These are phyloP conservation scores for Nymphaea colorata DNA, from an alignment of 164 flowering plant species.

Conservation along the genomic window DNA sequence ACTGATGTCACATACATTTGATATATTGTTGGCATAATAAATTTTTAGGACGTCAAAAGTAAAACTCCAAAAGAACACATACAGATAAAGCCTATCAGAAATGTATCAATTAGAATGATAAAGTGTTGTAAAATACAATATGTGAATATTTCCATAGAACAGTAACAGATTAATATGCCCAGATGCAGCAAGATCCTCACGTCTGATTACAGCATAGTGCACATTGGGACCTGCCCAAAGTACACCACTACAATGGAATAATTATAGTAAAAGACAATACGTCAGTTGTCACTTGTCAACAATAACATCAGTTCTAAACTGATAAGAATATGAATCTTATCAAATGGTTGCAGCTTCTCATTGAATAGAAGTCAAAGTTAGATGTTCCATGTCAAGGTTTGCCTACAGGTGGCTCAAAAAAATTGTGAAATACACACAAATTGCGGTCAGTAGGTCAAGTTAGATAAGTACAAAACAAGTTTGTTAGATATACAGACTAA, in stretches of 20 bases:
- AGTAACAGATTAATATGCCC: no score
- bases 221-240: background rate
- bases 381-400: background rate
- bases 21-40: no score
- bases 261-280: background rate
- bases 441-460: background rate
- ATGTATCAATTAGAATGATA: background rate
- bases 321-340: background rate
- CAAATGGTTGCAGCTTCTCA: background rate
- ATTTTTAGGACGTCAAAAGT: no score
- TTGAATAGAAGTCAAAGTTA: background rate
- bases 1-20: no score
- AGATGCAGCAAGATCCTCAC: no score
- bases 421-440: background rate
- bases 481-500: background rate
- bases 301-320: background rate
- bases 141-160: no score
- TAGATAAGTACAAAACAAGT: no score
- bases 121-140: background rate
- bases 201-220: no score
- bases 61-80: no score
- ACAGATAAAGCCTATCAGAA: no score
- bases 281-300: background rate
- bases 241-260: background rate
- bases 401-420: background rate